Evolutionary conservation across 2,329 filamentous ascomycete species (phyloP), one percentile per base, ranked within the genome.

Genomic region (Hymenotorrendiella dingleyae): DNA sequence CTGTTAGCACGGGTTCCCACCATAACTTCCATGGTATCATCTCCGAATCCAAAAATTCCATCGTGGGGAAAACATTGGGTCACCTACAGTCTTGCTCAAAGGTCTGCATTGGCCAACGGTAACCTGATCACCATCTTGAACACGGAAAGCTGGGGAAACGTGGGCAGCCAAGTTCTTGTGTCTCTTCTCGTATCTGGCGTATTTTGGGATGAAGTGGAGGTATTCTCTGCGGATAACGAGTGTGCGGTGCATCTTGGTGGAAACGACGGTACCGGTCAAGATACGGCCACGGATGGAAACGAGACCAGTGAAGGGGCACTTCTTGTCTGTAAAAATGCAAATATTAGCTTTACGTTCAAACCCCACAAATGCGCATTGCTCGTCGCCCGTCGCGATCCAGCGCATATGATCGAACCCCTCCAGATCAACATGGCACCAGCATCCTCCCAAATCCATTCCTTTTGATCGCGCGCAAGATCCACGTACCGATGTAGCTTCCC

Each of bases 241-340:
- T 65, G 93, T 98, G 76, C 93, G 87, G 86, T 98, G 93, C 93
- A 98, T 98, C 87, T 98, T 98, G 76, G 93, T 98, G 65, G 91
- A 97, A 68, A 97, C 86, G 67, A 98, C 93, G 69, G 89, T 96
- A 67, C 93, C 93, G 70, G 91, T 97, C 61, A 98, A 80, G 82
- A 98, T 98, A 91, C 93, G 91, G 73, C 93, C 93, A 78, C 93
- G 93, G 80, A 98, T 98, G 59, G 93, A 97, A 71, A 98, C 90
- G 71, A 91, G 80, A 71, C 94, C 94, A 63, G 89, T 95, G 85
- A 98, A 98, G 62, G 93, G 93, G 86, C 93, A 98, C 82, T 98
- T 98, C 88, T 98, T 98, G 85, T 98, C 93, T 95, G 67, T 64
- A 16, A 37, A 23, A 35, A 21, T 33, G n/a, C 20, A 26, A 42